phyloP scores from a whole-genome alignment of 2,329 filamentous ascomycete species.

The Scorias spongiosa region DNA sequence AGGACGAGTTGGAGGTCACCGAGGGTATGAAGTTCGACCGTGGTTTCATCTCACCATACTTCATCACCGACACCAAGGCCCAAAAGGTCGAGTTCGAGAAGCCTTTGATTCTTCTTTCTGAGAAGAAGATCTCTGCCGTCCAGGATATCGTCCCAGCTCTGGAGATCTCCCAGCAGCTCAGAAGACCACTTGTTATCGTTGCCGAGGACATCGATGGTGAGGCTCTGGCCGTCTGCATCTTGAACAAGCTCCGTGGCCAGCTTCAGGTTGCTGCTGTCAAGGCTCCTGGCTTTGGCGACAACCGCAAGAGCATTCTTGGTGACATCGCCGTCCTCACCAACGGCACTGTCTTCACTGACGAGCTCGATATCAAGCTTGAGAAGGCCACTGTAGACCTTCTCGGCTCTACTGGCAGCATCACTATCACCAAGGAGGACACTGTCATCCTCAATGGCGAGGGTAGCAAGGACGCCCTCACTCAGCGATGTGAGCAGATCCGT shows the following conservation, averaged over 20 bases:
- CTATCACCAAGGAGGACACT: slow-evolving; percentile 99
- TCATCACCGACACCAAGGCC: slow-evolving; percentile 97
- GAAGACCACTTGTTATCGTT: slow-evolving; percentile 93
- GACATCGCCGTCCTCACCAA: slow-evolving; percentile 93
- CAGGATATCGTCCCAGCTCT: slow-evolving; percentile 98
- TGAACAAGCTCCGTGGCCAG: slow-evolving; percentile 99
- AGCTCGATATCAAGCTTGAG: slow-evolving; percentile 98
- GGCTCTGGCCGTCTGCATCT: slow-evolving; percentile 94
- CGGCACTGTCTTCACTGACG: slow-evolving; percentile 92
- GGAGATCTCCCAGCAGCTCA: slow-evolving; percentile 88
- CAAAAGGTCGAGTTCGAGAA: slow-evolving; percentile 99
- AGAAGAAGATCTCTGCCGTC: slow-evolving; percentile 99
- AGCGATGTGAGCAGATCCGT: slow-evolving; percentile 98
- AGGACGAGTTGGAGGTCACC: slow-evolving; percentile 95
- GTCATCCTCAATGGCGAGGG: slow-evolving; percentile 96
- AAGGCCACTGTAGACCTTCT: slow-evolving; percentile 94
- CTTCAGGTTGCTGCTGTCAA: slow-evolving; percentile 97
- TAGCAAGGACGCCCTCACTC: slow-evolving; percentile 79
- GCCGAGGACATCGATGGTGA: slow-evolving; percentile 98
- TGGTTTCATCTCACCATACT: slow-evolving; percentile 96
- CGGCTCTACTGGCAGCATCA: slow-evolving; percentile 93
- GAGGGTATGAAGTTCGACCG: slow-evolving; percentile 99
- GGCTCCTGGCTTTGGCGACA: slow-evolving; percentile 97
- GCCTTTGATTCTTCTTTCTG: slow-evolving; percentile 91
- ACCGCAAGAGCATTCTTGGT: slow-evolving; percentile 98